Evolutionary conservation across 768 basidiomycete species (phyloP).

Genomic region (Gautieria morchelliformis): DNA sequence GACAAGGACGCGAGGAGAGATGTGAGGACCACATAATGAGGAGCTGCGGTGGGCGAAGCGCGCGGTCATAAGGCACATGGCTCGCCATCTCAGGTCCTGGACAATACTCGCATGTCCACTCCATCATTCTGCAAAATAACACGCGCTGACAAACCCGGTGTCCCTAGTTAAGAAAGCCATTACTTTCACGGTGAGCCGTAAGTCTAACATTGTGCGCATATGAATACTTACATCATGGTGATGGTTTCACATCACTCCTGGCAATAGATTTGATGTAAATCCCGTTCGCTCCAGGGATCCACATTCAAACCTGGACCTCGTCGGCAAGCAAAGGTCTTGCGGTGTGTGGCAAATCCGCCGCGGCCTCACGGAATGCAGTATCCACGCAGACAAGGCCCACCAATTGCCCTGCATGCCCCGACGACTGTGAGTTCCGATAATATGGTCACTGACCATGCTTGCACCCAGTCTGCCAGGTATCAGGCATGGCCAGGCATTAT

Average conservation of each 20-base stretch:
- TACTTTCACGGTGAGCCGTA: neutral
- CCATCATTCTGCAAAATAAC: neutral
- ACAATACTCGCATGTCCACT: too few species aligned
- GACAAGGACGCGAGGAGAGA: too few species aligned
- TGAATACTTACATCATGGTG: too few species aligned
- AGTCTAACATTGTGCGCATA: neutral
- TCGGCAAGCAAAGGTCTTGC: constrained; percentile 6
- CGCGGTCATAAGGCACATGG: too few species aligned
- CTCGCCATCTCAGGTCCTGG: too few species aligned
- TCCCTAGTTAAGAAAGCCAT: neutral
- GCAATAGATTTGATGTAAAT: neutral
- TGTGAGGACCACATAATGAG: too few species aligned
- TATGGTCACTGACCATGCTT: neutral
- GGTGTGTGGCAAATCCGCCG: neutral
- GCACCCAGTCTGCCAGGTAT: constrained; percentile 30
- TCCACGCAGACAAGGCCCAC: neutral
- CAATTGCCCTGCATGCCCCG: neutral
- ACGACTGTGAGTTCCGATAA: neutral
- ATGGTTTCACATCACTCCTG: neutral
- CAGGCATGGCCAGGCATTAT: constrained; percentile 56
- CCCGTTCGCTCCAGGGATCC: neutral
- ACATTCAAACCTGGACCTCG: constrained; percentile 1
- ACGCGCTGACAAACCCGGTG: neutral
- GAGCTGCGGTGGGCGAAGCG: too few species aligned
- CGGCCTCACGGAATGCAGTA: neutral